Evolutionary conservation across 495 filamentous ascomycete genomes (phyloP).

Genomic region (Penicillium coffeae): DNA sequence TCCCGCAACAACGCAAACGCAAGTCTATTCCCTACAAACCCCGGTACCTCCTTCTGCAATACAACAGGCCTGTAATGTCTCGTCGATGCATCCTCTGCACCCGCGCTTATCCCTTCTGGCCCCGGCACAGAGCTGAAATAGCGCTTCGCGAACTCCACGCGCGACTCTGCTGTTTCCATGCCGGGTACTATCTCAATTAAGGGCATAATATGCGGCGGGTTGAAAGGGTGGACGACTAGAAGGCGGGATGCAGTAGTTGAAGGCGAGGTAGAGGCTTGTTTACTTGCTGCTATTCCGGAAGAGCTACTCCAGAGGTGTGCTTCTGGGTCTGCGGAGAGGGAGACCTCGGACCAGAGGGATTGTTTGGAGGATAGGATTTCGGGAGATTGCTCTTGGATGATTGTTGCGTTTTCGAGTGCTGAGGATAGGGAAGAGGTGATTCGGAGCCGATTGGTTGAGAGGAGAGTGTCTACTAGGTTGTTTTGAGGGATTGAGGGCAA

Average conservation of each 20-base stretch:
- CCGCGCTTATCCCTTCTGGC: conserved; percentile 9
- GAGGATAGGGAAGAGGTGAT: conserved; percentile 30
- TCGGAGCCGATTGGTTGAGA: conserved; percentile 28
- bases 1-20: conserved; percentile 45
- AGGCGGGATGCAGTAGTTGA: conserved; percentile 44
- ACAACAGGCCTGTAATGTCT: conserved; percentile 43
- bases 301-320: conserved; percentile 56
- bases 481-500: conserved; percentile 4
- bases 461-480: conserved; percentile 13
- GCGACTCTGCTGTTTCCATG: conserved; percentile 28
- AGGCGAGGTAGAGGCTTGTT: conserved; percentile 26
- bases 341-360: conserved; percentile 48
- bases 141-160: conserved; percentile 40
- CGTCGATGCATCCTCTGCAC: not conserved
- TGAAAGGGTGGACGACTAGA: conserved; percentile 58
- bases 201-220: conserved; percentile 62
- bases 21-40: conserved; percentile 50
- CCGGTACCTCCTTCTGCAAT: conserved; percentile 51
- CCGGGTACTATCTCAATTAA: conserved; percentile 57
- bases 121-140: conserved; percentile 48
- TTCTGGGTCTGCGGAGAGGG: conserved; percentile 26
- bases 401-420: conserved; percentile 43
- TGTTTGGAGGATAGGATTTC: conserved; percentile 50
- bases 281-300: conserved; percentile 51
- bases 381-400: conserved; percentile 58